Base-by-base conservation (phyloP, 441 rosid genomes). In the Geranium incanum region DNA sequence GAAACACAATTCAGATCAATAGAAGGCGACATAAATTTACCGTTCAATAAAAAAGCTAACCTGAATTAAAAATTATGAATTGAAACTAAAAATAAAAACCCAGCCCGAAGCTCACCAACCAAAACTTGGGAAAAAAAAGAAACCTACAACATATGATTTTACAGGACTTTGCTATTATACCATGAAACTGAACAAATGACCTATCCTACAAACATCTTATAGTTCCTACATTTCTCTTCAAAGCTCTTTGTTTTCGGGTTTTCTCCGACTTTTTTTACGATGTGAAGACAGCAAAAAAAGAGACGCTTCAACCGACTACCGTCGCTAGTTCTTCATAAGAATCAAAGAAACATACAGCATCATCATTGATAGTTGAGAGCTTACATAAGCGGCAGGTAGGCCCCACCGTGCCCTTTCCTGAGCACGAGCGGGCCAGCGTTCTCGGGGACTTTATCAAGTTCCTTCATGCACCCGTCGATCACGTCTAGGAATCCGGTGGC, bases 321-420 rank as follows among this genome's bases (percentile, higher is more conserved):
- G 33, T 28, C 33, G 0, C 33, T 28, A 28, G 33, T 28, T 28
- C 33, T 28, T 28, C 33, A 28, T 2, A 28, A 28, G 33, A 28
- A 28, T 28, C 33, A 2, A 28, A 16, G 13, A 5, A 52, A 52
- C 15, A 52, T n/a, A 28, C 15, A 23, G 13, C 18, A 28, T 65
- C 68, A 65, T 12, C 16, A 33, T 65, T n/a, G n/a, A 6, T 33
- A n/a, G 4, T 33, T 5, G 8, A 6, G 68, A 28, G 70, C 74
- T 95, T 83, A 92, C 99, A 93, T 95, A 74, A 95, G 80, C 4
- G 99, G 99, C 50, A 95, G 87, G 85, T 86, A 95, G 37, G 95
- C 96, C 67, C 99, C 99, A 6, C 99, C 99, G 6, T 93, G 99
- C 52, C 99, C 98, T 84, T 78, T 91, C 78, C 93, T 84, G 18